Percentiles rank a stretch among this genome's conserved stretches.
Evolutionary conservation across 202 grass and related monocot species (phyloP).

Genomic region (Schoenoplectus tabernaemontani): DNA sequence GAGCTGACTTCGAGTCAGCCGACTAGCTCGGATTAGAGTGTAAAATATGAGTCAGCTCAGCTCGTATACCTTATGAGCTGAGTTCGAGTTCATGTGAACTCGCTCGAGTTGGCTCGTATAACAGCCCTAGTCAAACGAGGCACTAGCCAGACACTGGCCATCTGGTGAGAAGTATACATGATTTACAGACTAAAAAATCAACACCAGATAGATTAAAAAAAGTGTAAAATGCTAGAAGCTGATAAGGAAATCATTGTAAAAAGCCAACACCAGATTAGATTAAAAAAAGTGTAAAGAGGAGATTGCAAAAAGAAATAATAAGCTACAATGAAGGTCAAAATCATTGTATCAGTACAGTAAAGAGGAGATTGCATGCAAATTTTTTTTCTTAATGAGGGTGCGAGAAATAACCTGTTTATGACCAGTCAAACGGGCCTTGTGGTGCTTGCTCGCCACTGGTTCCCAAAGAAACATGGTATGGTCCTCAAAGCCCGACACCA

Average conservation of each 20-base stretch:
- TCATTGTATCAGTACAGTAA: neutral
- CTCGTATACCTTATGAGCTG: too few species aligned
- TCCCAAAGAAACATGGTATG: conserved; percentile 98
- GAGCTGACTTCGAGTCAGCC: too few species aligned
- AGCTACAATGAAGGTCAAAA: neutral
- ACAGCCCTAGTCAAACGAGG: conserved; percentile 96
- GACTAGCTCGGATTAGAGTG: too few species aligned
- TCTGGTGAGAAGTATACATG: conserved; percentile 99
- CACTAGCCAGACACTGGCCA: conserved; percentile 94
- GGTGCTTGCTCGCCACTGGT: conserved; percentile 65
- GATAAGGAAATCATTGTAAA: neutral
- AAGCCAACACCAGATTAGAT: too few species aligned
- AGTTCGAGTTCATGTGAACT: too few species aligned
- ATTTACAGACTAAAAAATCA: conserved; percentile 76
- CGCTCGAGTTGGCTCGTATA: too few species aligned
- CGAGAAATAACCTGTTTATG: conserved; percentile 75
- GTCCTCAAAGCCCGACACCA: conserved; percentile 95
- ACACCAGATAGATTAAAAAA: conserved; percentile 22
- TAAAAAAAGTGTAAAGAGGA: too few species aligned
- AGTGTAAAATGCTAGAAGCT: neutral
- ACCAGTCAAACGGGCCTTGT: conserved; percentile 86
- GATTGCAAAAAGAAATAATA: neutral
- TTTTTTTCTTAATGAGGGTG: neutral
- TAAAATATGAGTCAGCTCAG: too few species aligned
- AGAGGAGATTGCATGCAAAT: neutral